Base-by-base conservation (phyloP, 2,329 filamentous ascomycete genomes). In the Sarocladiaceae sp. region DNA sequence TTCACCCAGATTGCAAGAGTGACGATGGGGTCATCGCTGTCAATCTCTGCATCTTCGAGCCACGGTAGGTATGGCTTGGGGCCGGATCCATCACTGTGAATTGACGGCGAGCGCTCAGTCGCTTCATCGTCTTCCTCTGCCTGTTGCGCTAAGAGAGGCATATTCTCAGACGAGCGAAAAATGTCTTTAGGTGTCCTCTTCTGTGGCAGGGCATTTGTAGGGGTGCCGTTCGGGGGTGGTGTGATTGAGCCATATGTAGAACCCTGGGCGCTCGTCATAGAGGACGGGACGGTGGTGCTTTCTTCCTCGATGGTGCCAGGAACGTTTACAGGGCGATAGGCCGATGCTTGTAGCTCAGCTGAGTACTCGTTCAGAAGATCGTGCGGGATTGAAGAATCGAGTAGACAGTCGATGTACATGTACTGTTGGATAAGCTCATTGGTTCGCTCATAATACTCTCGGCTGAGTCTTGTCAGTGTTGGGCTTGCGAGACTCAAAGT, bases 311-410 rank as follows among this genome's bases (percentile, higher is more conserved):
- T 93, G 10, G 86, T 89, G 24, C 78, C 72, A 2, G 88, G 85
- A 6, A 88, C 75, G 52, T 80, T 76, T 47, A 78, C 57, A 40
- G 69, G 67, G 39, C 69, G 70, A 50, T 78, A 73, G 19, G 72
- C 72, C 31, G 70, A 74, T 16, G 70, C 70, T 33, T 77, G 70
- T 41, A 80, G 69, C 50, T 83, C 70, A 51, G 82, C 61, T 27
- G 64, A 82, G 63, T 95, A 96, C 63, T 96, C 90, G 58, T 94
- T 90, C 47, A 97, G 81, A 34, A 97, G 72, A 55, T 91, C 83
- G 58, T 95, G 90, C 2, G 90, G 90, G n/a, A 95, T 78, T 23
- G 88, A 90, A 7, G 88, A 95, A 65, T 95, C 89, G 49, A 97
- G 75, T 46, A 97, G 72, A 43, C 84, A 80, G 65, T 96, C 91